Percentiles rank a stretch among this genome's conserved stretches.
Conservation (phyloP, 2,329 filamentous ascomycete genomes). For the Ampelomyces quisqualis region DNA sequence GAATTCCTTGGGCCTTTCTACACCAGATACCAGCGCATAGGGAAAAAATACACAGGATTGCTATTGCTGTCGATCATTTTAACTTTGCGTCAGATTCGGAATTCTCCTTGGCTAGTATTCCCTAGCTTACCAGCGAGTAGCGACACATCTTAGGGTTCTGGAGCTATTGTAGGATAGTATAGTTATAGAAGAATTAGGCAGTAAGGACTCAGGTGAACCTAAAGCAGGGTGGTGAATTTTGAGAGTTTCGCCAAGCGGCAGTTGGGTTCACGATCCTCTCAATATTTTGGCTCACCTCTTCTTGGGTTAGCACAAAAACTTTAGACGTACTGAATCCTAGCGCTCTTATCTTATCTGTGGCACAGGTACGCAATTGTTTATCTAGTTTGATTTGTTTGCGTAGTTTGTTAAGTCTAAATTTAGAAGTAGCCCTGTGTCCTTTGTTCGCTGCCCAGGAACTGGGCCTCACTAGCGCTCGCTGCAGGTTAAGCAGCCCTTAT, state of each 20-base stretch:
- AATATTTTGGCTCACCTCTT: conserved; percentile 2
- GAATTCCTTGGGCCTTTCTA: conserved; percentile 2
- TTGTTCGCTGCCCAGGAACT: conserved; percentile 3
- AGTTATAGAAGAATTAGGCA: conserved; percentile 2
- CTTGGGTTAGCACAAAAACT: conserved; percentile 1
- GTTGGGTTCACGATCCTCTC: conserved; percentile 1
- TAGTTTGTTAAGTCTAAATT: conserved; percentile 2
- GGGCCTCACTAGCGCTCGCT: not conserved
- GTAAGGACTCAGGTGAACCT: conserved; percentile 1
- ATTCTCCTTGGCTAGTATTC: not conserved
- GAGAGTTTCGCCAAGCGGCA: conserved; percentile 2
- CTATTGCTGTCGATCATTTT: conserved; percentile 3
- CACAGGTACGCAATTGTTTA: not conserved
- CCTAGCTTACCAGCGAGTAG: conserved; percentile 1
- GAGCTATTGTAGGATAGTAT: conserved; percentile 1
- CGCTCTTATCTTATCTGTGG: conserved; percentile 3
- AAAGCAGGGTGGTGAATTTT: conserved; percentile 1
- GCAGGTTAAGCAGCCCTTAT: not conserved
- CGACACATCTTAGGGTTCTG: conserved; percentile 1
- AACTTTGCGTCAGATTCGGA: conserved; percentile 2
- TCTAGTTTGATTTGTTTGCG: conserved; percentile 2
- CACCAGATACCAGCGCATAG: conserved; percentile 1
- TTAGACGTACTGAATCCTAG: conserved; percentile 2
- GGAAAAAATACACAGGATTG: conserved; percentile 2
- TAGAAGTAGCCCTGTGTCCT: conserved; percentile 1